A percentile compares a stretch with the other conserved stretches of the same genome.
Conservation (phyloP, 2,329 filamentous ascomycete species). For the Claviceps humidiphila region DNA sequence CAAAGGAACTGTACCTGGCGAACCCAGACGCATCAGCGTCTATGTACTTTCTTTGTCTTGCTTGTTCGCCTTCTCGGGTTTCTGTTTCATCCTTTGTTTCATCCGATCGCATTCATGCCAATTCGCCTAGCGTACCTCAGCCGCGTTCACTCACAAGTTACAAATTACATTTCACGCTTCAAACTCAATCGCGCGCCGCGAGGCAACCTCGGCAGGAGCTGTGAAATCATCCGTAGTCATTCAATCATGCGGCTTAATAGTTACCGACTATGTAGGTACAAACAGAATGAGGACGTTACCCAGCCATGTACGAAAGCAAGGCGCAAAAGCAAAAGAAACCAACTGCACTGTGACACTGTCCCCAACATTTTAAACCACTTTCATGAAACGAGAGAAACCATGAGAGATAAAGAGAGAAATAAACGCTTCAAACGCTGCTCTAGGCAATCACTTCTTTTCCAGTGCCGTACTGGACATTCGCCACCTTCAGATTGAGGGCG, state of each 20-base stretch:
- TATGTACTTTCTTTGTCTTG: background rate
- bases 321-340: background rate
- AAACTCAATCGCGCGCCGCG: background rate
- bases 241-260: background rate
- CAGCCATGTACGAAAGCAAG: background rate
- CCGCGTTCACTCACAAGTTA: too few species aligned
- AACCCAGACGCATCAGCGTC: background rate
- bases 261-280: background rate
- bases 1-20: too few species aligned
- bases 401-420: background rate
- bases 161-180: background rate
- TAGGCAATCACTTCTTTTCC: conserved; percentile 22
- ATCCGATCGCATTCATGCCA: background rate
- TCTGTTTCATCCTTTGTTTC: background rate
- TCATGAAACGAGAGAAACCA: background rate
- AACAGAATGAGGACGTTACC: background rate
- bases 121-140: background rate
- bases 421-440: background rate
- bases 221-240: background rate
- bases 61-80: background rate
- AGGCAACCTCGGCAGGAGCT: too few species aligned
- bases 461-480: conserved; percentile 38
- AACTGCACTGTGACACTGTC: background rate
- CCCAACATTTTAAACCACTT: background rate
- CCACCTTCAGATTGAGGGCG: conserved; percentile 24